Evolutionary conservation across 2,329 filamentous ascomycete genomes (phyloP), one percentile per base, ranked within the genome.

Genomic region (Fusarium chaquense): DNA sequence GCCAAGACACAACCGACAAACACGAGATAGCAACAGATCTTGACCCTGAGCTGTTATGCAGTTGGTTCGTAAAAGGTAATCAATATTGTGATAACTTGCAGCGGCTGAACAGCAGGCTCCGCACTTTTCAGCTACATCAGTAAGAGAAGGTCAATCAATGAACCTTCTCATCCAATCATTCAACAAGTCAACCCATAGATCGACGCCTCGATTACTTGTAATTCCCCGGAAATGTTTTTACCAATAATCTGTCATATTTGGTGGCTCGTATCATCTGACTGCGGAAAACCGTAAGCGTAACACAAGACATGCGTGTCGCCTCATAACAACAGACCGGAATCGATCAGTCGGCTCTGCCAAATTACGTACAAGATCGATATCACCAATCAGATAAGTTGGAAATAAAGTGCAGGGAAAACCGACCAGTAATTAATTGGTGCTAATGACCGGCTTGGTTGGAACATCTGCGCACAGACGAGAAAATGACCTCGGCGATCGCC

Each of bases 341-440:
- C 8, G 20, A 43, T 24, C 4, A 24, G 0, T 5, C 22, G 13
- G 5, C 4, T 10, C 22, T 24, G 4, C 13, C 11, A 40, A 40
- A 4, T 9, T 6, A 13, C n/a, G 20, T 2, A 7, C 3, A 13
- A 4, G 16, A 24, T 41, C 9, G 13, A 41, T 41, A 12, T 24
- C 12, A 3, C 40, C 40, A 41, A 16, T 41, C 20, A 2, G 20
- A 24, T 5, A 22, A 22, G n/a, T 5, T 11, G 1, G 5, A 40
- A 4, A 20, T 15, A 4, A 40, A 40, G n/a, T 8, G 0, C 36
- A 1, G 3, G 6, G 1, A 40, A 6, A n/a, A 20, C 3, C 1
- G 9, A 7, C 1, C 0, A 4, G 10, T 38, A 12, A 13, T 20
- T 38, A 12, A 13, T 20, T 38, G 12, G 3, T n/a, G 11, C 12